Conservation (phyloP, 148 eudicot genomes). For the Fagopyrum homotropicum region DNA sequence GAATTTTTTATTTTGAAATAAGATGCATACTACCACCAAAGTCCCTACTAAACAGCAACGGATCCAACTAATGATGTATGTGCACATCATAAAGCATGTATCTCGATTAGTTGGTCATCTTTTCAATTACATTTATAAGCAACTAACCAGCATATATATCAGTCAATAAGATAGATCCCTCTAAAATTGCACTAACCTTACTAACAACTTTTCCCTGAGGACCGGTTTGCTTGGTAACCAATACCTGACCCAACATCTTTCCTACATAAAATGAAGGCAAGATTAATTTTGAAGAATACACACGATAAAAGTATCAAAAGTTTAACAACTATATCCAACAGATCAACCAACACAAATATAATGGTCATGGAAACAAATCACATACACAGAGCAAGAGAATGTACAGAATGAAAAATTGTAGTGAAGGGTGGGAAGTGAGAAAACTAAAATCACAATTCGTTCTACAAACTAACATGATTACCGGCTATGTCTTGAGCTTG, state of each 20-base stretch:
- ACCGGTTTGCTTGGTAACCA: conserved; percentile 95
- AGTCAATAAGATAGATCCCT: neutral
- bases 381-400: too few relatives aligned
- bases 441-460: neutral
- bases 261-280: conserved; percentile 10
- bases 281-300: too few relatives aligned
- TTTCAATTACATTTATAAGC: too few relatives aligned
- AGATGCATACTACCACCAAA: too few relatives aligned
- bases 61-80: neutral
- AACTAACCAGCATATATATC: neutral
- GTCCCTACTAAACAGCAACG: too few relatives aligned
- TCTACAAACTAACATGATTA: conserved; percentile 14
- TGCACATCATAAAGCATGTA: too few relatives aligned
- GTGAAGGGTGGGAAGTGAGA: neutral
- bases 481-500: conserved; percentile 75
- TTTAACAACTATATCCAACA: too few relatives aligned
- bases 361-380: too few relatives aligned
- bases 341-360: neutral
- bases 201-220: conserved; percentile 87
- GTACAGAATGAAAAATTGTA: too few relatives aligned
- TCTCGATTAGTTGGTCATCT: too few relatives aligned
- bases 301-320: too few relatives aligned
- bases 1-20: too few relatives aligned
- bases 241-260: conserved; percentile 92
- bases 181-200: conserved; percentile 40